Evolutionary conservation across 495 filamentous ascomycete genomes (phyloP), one percentile per base, ranked within the genome.

Genomic region (Penicillium diatomitis): DNA sequence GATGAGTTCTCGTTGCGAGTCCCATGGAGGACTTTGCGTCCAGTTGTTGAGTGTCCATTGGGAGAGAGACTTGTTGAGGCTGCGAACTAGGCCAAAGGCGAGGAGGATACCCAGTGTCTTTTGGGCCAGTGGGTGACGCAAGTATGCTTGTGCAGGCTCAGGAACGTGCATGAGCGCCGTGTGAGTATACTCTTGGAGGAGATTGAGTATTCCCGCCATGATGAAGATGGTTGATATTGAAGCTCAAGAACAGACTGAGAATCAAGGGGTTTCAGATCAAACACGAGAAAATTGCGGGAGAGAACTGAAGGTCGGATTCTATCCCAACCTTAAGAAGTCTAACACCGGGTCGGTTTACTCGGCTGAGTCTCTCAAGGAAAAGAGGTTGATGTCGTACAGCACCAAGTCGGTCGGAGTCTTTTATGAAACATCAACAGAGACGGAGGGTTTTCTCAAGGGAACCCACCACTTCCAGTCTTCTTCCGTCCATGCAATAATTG

Each of bases 1-100:
- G 4, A 77, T 73, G 32, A 83, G 60, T 58, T 84, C 80, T 4
- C 68, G 70, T 5, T 63, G 54, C 43, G 69, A 63, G 47, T 71
- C 61, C 60, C 69, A 75, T 34, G 60, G 64, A 2, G 63, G 62
- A 1, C 65, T 66, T 39, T 62, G 46, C 5, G 64, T 58, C 69
- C 76, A 80, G 42, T 73, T 73, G 58, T 79, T 81, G 32, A 76
- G 53, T 0, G 68, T 61, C 60, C 67, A 63, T 47, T 67, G 64
- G 28, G 61, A 68, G 8, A 76, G 58, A 32, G 56, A 53, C 39
- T 61, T 49, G 58, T 79, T 76, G 44, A 66, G 57, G 27, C 69
- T 57, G 38, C 61, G 64, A 27, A 76, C 36, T 4, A 78, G 27
- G 4, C 65, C 63, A 4, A 77, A 49, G 0, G 65, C 65, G 6